Evolutionary conservation across 257 asterid genomes (phyloP).

Genomic region (Parsonsia alboflavescens): DNA sequence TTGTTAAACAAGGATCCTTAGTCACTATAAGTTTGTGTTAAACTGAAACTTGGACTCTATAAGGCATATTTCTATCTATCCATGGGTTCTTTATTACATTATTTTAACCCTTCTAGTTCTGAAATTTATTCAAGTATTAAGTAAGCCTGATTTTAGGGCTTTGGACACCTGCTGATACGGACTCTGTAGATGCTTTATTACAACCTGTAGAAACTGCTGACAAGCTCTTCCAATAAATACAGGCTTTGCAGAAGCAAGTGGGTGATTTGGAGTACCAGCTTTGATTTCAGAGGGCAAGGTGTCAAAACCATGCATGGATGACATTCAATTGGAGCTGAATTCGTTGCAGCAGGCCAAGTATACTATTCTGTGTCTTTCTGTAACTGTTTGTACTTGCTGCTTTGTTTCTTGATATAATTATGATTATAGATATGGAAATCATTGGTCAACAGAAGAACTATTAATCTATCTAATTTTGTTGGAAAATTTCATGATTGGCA

Average conservation of each 20-base stretch:
- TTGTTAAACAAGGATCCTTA: too few species aligned
- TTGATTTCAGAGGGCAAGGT: constrained; percentile 71
- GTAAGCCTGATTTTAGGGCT: too few species aligned
- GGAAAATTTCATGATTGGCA: neutral
- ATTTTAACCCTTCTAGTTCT: too few species aligned
- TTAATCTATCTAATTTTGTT: neutral
- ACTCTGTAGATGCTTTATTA: constrained; percentile 61
- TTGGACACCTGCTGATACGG: constrained; percentile 91
- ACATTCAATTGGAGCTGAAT: constrained; percentile 53
- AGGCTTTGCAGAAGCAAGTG: constrained; percentile 59
- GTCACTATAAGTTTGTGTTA: too few species aligned
- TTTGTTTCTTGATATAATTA: neutral
- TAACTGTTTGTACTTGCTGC: constrained; percentile 12
- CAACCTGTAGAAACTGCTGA: constrained; percentile 87
- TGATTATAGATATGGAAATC: too few species aligned
- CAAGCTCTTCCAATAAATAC: constrained; percentile 65
- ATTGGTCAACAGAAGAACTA: too few species aligned
- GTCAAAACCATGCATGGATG: constrained; percentile 69
- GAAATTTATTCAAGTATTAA: too few species aligned
- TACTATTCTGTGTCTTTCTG: neutral
- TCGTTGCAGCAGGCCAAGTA: constrained; percentile 58
- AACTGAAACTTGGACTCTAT: too few species aligned
- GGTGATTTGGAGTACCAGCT: constrained; percentile 70
- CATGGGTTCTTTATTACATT: too few species aligned
- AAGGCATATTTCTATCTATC: too few species aligned